Evolutionary conservation across 2,329 filamentous ascomycete species (phyloP), one percentile per base, ranked within the genome.

Genomic region (Aspergillus persii): DNA sequence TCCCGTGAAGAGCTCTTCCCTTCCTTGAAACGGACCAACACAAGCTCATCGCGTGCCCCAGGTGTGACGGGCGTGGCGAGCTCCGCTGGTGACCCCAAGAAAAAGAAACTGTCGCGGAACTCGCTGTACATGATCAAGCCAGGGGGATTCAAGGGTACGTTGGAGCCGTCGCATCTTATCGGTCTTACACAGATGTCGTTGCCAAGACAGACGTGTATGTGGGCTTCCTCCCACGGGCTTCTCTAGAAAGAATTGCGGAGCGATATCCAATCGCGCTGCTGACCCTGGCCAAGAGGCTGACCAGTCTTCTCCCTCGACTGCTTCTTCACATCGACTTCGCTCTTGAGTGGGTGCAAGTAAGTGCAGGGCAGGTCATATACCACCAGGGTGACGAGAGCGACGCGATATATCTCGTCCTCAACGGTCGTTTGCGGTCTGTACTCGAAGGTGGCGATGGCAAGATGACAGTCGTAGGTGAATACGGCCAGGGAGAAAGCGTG

Each of bases 201-300:
- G 96, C 95, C 3, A 98, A 98, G 77, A 99, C 96, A 0, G 95
- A 99, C 76, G 95, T 98, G 2, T 98, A 97, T 69, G 95, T 99
- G 12, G 95, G 95, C 1, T 99, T 99, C 65, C 79, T 99, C 11
- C 95, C 95, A 0, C 85, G 92, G 31, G 84, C 87, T 0, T 90
- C 92, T 0, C 82, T 99, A 30, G 95, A 99, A 71, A 86, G 92
- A 64, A 95, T 99, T 50, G 92, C 96, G 1, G 95, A 99, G 65
- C 88, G 87, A 65, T 95, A 97, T 70, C 95, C 95, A 0, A 91
- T 96, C 46, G 90, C 98, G 3, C 80, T 99, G 8, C 80, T 99
- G 50, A 99, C 96, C 0, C 93, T 99, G 89, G 95, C 95, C 0
- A 99, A 99, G 77, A 84, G 95, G 51, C 80, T 99, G 60, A 98